Conservation (phyloP, 2,329 filamentous ascomycete genomes). For the Penicillium sp. region DNA sequence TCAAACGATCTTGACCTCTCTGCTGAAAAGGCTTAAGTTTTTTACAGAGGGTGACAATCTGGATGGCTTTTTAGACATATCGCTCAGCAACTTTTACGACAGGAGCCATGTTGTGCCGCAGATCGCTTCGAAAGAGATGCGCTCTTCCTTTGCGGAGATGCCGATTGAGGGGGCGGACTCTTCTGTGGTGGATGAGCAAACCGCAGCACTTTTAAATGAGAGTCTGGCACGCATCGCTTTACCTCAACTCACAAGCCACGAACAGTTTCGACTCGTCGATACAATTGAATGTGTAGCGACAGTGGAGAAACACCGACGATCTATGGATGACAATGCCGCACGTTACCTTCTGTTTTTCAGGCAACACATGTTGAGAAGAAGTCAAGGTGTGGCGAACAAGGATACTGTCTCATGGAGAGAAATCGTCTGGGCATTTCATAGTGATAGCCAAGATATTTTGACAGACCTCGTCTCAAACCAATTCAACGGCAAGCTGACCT, state of each 20-base stretch:
- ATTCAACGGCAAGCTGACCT: conserved; percentile 71
- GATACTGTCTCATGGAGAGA: conserved; percentile 56
- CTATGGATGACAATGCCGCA: conserved; percentile 83
- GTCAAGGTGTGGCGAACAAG: conserved; percentile 53
- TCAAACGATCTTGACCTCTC: conserved; percentile 62
- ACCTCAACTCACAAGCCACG: conserved; percentile 72
- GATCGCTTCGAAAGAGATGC: conserved; percentile 43
- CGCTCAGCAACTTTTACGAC: conserved; percentile 44
- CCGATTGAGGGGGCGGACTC: conserved; percentile 48
- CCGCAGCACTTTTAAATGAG: conserved; percentile 66
- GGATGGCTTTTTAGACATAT: conserved; percentile 66
- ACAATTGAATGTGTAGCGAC: conserved; percentile 78
- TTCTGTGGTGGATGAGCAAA: conserved; percentile 63
- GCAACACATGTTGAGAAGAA: conserved; percentile 67
- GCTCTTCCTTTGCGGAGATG: conserved; percentile 49
- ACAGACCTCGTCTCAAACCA: conserved; percentile 75
- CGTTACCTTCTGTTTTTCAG: conserved; percentile 84
- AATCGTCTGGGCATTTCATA: conserved; percentile 43
- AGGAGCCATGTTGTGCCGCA: conserved; percentile 42
- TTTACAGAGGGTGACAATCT: conserved; percentile 74
- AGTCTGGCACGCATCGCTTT: conserved; percentile 69
- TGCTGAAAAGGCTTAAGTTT: conserved; percentile 75
- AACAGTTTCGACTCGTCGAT: conserved; percentile 79
- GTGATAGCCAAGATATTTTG: conserved; percentile 72
- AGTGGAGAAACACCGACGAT: conserved; percentile 79